These are phyloP conservation scores for Diophrys appendiculata DNA, from an alignment of 73 alveolate species.

Conservation along the genomic window DNA sequence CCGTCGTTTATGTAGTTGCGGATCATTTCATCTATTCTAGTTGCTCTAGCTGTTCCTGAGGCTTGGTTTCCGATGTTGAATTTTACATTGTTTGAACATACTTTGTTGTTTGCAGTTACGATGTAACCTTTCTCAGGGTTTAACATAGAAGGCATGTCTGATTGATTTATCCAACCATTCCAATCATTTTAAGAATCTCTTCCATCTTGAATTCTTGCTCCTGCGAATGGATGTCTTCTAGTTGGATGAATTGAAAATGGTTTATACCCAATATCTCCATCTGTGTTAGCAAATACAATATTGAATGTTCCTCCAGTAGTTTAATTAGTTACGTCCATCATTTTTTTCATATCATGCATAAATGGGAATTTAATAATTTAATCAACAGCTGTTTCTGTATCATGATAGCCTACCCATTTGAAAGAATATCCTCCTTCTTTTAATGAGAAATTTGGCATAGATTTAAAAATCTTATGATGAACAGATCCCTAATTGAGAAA, in stretches of 20 bases:
- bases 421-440: not conserved
- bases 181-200: not conserved
- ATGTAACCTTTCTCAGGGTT: not conserved
- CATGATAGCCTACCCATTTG: not conserved
- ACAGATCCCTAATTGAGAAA: not conserved
- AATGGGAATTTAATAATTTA: too few species aligned
- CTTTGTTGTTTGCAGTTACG: slow-evolving; percentile 88
- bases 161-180: not conserved
- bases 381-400: not conserved
- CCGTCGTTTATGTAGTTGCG: slow-evolving; percentile 39
- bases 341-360: not conserved
- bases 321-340: not conserved
- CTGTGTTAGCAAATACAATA: not conserved
- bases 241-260: not conserved
- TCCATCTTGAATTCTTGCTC: not conserved
- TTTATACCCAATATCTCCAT: not conserved
- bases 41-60: slow-evolving; percentile 69
- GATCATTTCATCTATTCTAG: slow-evolving; percentile 74
- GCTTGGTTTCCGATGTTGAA: slow-evolving; percentile 34
- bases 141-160: not conserved
- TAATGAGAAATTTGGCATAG: not conserved
- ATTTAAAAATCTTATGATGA: not conserved
- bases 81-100: slow-evolving; percentile 49
- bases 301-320: not conserved
- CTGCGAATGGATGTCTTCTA: not conserved